phyloP scores from a whole-genome alignment of 2,329 filamentous ascomycete genomes.

The Aspergillus caelatus region DNA sequence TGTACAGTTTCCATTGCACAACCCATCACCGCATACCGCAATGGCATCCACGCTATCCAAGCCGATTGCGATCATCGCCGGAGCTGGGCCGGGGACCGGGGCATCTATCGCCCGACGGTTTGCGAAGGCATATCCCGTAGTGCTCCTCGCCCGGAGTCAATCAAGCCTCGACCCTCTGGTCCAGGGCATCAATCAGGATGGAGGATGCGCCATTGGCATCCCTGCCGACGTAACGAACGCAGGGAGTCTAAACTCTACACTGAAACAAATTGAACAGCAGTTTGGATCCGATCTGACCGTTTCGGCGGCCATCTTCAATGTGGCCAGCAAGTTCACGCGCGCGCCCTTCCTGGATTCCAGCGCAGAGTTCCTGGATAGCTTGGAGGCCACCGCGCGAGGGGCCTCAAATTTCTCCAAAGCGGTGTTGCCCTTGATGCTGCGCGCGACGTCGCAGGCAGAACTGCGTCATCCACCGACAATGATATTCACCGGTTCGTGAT shows the following conservation, averaged over 20 bases:
- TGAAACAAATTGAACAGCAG: slow-evolving; percentile 16
- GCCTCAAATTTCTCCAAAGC: slow-evolving; percentile 56
- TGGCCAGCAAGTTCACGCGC: slow-evolving; percentile 40
- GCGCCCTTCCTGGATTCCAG: slow-evolving; percentile 33
- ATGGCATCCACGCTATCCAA: neutral
- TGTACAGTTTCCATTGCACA: no score
- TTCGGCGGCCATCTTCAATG: slow-evolving; percentile 57
- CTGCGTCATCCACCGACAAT: slow-evolving; percentile 51
- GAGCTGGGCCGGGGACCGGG: slow-evolving; percentile 24
- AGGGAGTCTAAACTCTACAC: slow-evolving; percentile 45
- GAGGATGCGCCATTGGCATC: slow-evolving; percentile 72
- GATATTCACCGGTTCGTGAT: slow-evolving; percentile 50
- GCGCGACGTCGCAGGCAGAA: slow-evolving; percentile 40
- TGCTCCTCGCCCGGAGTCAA: slow-evolving; percentile 70
- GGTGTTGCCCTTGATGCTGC: slow-evolving; percentile 48
- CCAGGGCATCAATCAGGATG: slow-evolving; percentile 66
- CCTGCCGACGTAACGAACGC: slow-evolving; percentile 65
- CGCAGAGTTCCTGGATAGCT: slow-evolving; percentile 24
- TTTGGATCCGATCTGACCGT: slow-evolving; percentile 17
- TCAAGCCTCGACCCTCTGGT: slow-evolving; percentile 69
- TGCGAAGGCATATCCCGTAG: slow-evolving; percentile 69
- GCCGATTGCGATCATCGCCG: slow-evolving; percentile 26
- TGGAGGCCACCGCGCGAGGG: slow-evolving; percentile 41
- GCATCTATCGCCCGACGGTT: slow-evolving; percentile 56
- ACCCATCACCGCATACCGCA: no score